Evolutionary conservation across 2,329 filamentous ascomycete species (phyloP), one percentile per base, ranked within the genome.

Genomic region (Colletotrichum sp.): DNA sequence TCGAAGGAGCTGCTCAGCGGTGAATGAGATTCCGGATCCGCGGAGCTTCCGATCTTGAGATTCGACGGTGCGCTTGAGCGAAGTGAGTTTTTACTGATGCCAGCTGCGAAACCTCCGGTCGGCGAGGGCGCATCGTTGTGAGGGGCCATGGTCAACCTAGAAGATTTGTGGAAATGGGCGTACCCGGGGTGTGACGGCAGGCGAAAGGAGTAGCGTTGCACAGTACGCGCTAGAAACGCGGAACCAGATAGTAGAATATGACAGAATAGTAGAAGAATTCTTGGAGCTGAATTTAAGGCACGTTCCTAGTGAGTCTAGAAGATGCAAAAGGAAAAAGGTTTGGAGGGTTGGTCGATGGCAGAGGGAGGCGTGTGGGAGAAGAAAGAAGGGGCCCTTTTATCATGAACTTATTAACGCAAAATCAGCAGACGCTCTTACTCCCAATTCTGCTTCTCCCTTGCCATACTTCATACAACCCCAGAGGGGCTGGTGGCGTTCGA

Each of bases 101-200:
- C 82, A 76, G 83, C 80, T n/a, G 84, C 84, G 79, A 85, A 88
- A 82, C 85, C 87, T 55, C 84, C 83, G 52, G 83, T 79, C n/a
- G 87, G 85, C n/a, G 86, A 88, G 28, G 85, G 85, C 36, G 86
- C 84, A 78, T 89, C 85, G 78, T 85, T 88, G 80, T 89, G 87
- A 52, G 87, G 87, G 76, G 87, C 80, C 87, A 89, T 88, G 74
- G 8, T 52, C n/a, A 34, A 18, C n/a, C 18, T 21, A 59, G 32
- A 48, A 52, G 58, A 34, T 9, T 18, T 30, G 58, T 64, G 18
- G 43, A 34, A 69, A 59, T 30, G 52, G 36, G 38, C 34, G 28
- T 14, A 14, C 52, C 32, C 18, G 9, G 48, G 18, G 55, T 73
- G 28, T 58, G 69, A 73, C 73, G 63, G 48, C 69, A 64, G 69